phyloP scores from a whole-genome alignment of 805 yeast species.

The Starmerella powellii region DNA sequence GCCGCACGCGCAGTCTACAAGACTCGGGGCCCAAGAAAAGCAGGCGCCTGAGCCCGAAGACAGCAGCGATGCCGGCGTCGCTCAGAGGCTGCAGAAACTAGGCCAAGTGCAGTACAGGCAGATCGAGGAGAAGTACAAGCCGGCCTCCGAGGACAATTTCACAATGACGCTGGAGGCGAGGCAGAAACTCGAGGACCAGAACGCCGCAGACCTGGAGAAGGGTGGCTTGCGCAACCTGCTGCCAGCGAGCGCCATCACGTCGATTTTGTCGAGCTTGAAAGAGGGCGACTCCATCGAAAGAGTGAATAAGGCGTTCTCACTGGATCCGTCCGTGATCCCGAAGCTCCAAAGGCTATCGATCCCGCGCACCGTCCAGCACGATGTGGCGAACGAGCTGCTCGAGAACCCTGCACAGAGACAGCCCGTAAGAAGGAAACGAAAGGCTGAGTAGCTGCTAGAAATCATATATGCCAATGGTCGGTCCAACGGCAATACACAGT shows the following conservation, averaged over 20 bases:
- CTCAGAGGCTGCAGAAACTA: slow-evolving; percentile 18
- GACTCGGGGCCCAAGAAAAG: neutral
- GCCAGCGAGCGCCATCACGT: slow-evolving; percentile 22
- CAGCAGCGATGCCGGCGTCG: slow-evolving; percentile 32
- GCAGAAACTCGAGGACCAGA: slow-evolving; percentile 9
- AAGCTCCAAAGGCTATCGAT: slow-evolving; percentile 9
- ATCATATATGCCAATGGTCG: too few species aligned
- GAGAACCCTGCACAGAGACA: neutral
- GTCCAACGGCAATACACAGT: too few species aligned
- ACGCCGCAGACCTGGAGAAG: slow-evolving; percentile 5
- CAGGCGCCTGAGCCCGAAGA: neutral
- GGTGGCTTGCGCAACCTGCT: slow-evolving; percentile 12
- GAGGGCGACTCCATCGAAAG: slow-evolving; percentile 21
- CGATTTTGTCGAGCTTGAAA: slow-evolving; percentile 18
- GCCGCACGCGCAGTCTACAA: slow-evolving; percentile 1
- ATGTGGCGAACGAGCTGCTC: slow-evolving; percentile 7
- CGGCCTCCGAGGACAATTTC: slow-evolving; percentile 20
- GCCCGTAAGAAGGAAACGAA: slow-evolving; percentile 3
- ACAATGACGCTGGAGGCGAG: slow-evolving; percentile 22
- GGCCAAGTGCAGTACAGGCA: slow-evolving; percentile 21
- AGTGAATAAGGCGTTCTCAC: slow-evolving; percentile 15
- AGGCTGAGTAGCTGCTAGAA: neutral
- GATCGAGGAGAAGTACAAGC: slow-evolving; percentile 10
- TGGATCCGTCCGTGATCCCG: slow-evolving; percentile 17
- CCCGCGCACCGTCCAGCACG: slow-evolving; percentile 2